Base-by-base conservation (phyloP, 768 basidiomycete genomes). In the Termitomyces sp. region DNA sequence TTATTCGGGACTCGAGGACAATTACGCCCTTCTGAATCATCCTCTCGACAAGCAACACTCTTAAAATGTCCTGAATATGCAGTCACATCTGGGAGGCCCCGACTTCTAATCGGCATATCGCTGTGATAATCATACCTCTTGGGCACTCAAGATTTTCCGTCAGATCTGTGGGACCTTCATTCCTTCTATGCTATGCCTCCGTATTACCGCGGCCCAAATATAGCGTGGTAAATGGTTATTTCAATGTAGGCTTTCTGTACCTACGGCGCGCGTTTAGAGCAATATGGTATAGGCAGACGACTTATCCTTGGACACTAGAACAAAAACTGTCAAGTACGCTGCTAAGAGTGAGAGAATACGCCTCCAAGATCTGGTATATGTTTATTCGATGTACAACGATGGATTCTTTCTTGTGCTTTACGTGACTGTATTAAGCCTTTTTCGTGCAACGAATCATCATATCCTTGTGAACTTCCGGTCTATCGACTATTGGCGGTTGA, bases 381-480 rank as follows among this genome's bases (percentile, higher is more conserved):
- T 62, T 54, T 54, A 32, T 44, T 49, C 48, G 48, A 50, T 26
- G 56, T 45, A 46, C 40, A 41, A 56, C 28, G 41, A 52, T 22
- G 13, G n/a, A 18, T 38, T 50, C 58, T 53, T 54, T 53, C 36
- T 51, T 20, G 20, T 55, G 55, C 40, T 26, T 62, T 52, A 60
- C 57, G 59, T 60, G 56, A 56, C n/a, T 46, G 35, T 55, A 60
- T 63, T 60, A 63, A 58, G 53, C 62, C 62, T 60, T 63, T 63
- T 60, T 53, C 28, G 59, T 50, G 24, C 16, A 45, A 3, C 28
- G 56, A 30, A 63, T 58, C 56, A 55, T 43, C 56, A 57, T 50
- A 56, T 10, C 55, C 47, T 46, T 46, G 44, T 53, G 50, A 62
- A 54, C 40, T 59, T 59, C 44, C 53, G 40, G 41, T 24, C 32